Percentiles rank a stretch among this genome's conserved stretches.
Conservation (phyloP, 2,329 filamentous ascomycete species). For the Talaromyces sp. region DNA sequence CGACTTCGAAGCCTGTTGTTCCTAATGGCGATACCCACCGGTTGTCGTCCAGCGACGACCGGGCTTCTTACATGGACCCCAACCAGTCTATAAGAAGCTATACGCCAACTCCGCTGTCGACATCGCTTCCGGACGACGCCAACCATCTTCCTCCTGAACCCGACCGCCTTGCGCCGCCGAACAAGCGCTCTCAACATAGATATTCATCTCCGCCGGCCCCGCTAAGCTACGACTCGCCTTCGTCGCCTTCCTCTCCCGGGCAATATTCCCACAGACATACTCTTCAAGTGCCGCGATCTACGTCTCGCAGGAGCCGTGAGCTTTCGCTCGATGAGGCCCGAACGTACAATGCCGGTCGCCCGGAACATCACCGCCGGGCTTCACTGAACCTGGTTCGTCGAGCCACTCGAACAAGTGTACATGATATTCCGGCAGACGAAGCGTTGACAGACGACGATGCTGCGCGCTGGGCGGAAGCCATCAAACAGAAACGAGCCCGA, state of each 20-base stretch:
- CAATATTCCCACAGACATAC: conserved; percentile 76
- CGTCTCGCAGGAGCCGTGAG: conserved; percentile 67
- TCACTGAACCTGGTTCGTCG: conserved; percentile 81
- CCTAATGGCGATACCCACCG: conserved; percentile 17
- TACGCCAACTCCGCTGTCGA: conserved; percentile 28
- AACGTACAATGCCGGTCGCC: conserved; percentile 62
- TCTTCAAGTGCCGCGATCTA: conserved; percentile 74
- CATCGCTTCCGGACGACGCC: conserved; percentile 32
- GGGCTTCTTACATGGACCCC: conserved; percentile 25
- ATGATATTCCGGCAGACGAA: conserved; percentile 80
- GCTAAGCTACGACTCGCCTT: conserved; percentile 50
- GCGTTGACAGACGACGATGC: conserved; percentile 85
- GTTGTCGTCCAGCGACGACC: conserved; percentile 30
- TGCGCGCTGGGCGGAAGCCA: conserved; percentile 85
- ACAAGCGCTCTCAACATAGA: conserved; percentile 30
- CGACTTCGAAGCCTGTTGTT: conserved; percentile 3
- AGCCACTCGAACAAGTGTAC: conserved; percentile 79
- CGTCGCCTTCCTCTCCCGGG: conserved; percentile 51
- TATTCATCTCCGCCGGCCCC: conserved; percentile 53
- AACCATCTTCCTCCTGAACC: conserved; percentile 32
- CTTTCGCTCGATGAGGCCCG: conserved; percentile 58
- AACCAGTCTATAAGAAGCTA: conserved; percentile 8
- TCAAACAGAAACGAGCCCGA: conserved; percentile 85
- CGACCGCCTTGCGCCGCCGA: conserved; percentile 28
- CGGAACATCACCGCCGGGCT: conserved; percentile 70